These are phyloP conservation scores for Jatropha curcas DNA, from an alignment of 345 rosid genomes.

Conservation along the genomic window DNA sequence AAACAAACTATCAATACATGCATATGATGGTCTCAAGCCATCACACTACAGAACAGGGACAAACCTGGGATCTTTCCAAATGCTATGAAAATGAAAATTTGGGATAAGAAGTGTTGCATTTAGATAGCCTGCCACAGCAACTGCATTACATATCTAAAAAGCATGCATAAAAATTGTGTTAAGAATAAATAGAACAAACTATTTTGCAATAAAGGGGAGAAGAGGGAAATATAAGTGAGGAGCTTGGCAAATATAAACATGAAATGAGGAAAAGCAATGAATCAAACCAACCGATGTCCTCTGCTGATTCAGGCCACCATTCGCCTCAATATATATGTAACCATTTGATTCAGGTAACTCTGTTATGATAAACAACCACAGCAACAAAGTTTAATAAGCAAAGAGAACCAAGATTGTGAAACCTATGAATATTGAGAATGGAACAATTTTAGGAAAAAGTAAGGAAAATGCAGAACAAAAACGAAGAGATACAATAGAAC, in stretches of 20 bases:
- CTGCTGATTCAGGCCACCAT: slow-evolving; percentile 98
- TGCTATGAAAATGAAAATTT: slow-evolving; percentile 93
- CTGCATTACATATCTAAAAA: slow-evolving; percentile 97
- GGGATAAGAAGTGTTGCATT: slow-evolving; percentile 96
- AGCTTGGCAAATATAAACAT: not conserved
- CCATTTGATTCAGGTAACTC: slow-evolving; percentile 95
- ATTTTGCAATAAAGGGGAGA: not conserved
- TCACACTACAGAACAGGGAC: slow-evolving; percentile 12
- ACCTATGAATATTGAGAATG: not conserved
- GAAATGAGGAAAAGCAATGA: slow-evolving; percentile 15
- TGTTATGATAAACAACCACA: slow-evolving; percentile 31
- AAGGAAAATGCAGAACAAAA: not conserved
- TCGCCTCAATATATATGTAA: slow-evolving; percentile 92
- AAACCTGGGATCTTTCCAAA: slow-evolving; percentile 99
- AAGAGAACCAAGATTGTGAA: not conserved
- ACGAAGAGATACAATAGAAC: not conserved
- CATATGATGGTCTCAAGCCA: not conserved
- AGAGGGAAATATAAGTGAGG: not conserved
- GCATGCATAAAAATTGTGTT: slow-evolving; percentile 31
- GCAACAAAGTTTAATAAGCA: not conserved
- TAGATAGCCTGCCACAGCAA: slow-evolving; percentile 98
- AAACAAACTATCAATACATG: not conserved
- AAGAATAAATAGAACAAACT: slow-evolving; percentile 12
- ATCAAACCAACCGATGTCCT: slow-evolving; percentile 89
- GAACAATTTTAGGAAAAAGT: not conserved